These are phyloP conservation scores for Russula virescens DNA, from an alignment of 768 basidiomycete species.

Conservation along the genomic window DNA sequence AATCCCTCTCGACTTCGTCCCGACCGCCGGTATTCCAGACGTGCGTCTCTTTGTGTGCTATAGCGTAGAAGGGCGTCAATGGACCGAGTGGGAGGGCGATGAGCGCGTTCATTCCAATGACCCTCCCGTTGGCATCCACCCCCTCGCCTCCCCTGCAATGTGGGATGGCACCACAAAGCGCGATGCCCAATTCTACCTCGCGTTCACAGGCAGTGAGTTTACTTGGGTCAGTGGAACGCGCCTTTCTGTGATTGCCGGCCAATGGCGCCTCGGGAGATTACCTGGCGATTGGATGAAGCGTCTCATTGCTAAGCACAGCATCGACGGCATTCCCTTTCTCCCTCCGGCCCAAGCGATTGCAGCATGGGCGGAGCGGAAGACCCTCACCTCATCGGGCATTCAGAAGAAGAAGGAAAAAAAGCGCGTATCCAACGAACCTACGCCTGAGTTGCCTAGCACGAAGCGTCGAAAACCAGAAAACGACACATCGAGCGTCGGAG, in stretches of 20 bases:
- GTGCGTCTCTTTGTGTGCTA: slow-evolving; percentile 8
- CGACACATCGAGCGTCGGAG: background rate
- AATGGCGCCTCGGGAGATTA: slow-evolving; percentile 5
- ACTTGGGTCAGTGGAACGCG: slow-evolving; percentile 8
- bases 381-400: slow-evolving; percentile 4
- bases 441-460: background rate
- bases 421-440: slow-evolving; percentile 2
- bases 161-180: slow-evolving; percentile 9
- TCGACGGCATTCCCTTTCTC: slow-evolving; percentile 7
- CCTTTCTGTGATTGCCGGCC: background rate
- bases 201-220: slow-evolving; percentile 10
- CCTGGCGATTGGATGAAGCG: slow-evolving; percentile 7
- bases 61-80: background rate
- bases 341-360: background rate
- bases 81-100: slow-evolving; percentile 11
- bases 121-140: slow-evolving; percentile 5
- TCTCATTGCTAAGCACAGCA: slow-evolving; percentile 6
- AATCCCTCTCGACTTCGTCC: slow-evolving; percentile 8
- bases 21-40: background rate
- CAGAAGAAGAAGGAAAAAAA: slow-evolving; percentile 3
- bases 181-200: slow-evolving; percentile 7
- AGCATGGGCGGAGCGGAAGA: slow-evolving; percentile 5
- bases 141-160: slow-evolving; percentile 5
- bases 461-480: slow-evolving; percentile 1
- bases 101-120: background rate